These are phyloP conservation scores for Ascochyta koolunga DNA, from an alignment of 2,329 filamentous ascomycete species.

Conservation along the genomic window DNA sequence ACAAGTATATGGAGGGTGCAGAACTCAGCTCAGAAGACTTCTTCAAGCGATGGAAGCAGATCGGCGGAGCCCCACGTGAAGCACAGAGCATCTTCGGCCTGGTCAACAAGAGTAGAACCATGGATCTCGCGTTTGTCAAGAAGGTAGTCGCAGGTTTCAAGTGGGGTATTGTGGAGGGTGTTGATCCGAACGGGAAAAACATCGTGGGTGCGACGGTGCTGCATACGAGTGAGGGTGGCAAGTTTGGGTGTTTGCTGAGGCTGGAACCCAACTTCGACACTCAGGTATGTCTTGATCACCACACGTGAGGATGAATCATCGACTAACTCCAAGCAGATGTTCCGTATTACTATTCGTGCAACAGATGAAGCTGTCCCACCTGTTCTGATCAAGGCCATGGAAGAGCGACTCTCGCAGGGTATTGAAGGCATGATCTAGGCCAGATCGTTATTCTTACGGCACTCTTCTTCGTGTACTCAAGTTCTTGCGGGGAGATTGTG, in stretches of 20 bases:
- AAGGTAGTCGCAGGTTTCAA: slow-evolving; percentile 81
- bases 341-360: slow-evolving; percentile 89
- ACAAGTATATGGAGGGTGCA: slow-evolving; percentile 97
- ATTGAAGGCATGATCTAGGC: slow-evolving; percentile 42
- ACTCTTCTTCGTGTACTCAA: slow-evolving; percentile 5
- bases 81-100: slow-evolving; percentile 85
- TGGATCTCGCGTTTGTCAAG: slow-evolving; percentile 74
- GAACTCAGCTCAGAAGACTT: slow-evolving; percentile 89
- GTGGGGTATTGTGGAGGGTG: slow-evolving; percentile 82
- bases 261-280: slow-evolving; percentile 93
- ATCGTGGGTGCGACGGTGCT: slow-evolving; percentile 88
- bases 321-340: slow-evolving; percentile 70
- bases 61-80: slow-evolving; percentile 85
- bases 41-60: slow-evolving; percentile 99
- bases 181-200: slow-evolving; percentile 93
- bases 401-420: slow-evolving; percentile 73
- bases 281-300: slow-evolving; percentile 69
- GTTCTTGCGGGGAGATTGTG: background rate
- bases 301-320: background rate
- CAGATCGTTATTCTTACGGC: background rate
- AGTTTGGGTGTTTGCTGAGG: slow-evolving; percentile 91
- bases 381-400: slow-evolving; percentile 83
- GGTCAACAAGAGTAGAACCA: slow-evolving; percentile 63
- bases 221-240: slow-evolving; percentile 82
- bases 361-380: slow-evolving; percentile 89